Evolutionary conservation across 2,329 filamentous ascomycete genomes (phyloP), one percentile per base, ranked within the genome.

Genomic region (Cladosporium cucumerinum): DNA sequence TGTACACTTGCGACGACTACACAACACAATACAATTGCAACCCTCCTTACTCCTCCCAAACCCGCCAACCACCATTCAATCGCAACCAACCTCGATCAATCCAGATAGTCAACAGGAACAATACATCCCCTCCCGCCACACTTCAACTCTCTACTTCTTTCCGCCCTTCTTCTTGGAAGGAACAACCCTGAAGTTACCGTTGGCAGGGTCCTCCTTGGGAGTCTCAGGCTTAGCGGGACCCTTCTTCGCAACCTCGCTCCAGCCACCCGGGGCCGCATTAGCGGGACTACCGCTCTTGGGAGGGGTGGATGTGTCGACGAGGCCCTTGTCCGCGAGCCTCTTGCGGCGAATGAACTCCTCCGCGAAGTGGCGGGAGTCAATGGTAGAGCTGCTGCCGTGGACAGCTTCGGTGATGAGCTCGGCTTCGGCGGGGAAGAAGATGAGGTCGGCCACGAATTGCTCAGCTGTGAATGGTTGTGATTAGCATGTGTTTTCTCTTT

Each of bases 231-330:
- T 72, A 71, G 70, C 66, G 58, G 80, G 81, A 26, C 90, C 90
- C 84, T 97, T 97, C 88, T 98, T 98, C 1, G 95, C 95, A 61
- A 99, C 95, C 80, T 98, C 95, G 71, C 85, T 97, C 95, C 95
- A 99, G 23, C 94, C 94, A 63, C 91, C 88, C 69, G 79, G 77
- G 62, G 75, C 78, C 69, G 77, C 81, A 67, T 72, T 77, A 74
- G 67, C 79, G 3, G 86, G 84, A 63, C 80, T 85, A 39, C 81
- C 79, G 58, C 80, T 83, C 57, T 85, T 82, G 18, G 87, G 83
- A 1, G 69, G 69, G 34, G 70, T 66, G 34, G 66, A 66, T 63
- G 90, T 89, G 76, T 93, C 90, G 21, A 96, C 83, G 48, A 97
- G 86, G 46, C 95, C 95, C 81, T 93, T 95, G 71, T 98, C 94